A percentile compares a stretch with the other conserved stretches of the same genome.
These are phyloP conservation scores for Auriculariales sp. DNA, from an alignment of 768 basidiomycete species.

Conservation along the genomic window DNA sequence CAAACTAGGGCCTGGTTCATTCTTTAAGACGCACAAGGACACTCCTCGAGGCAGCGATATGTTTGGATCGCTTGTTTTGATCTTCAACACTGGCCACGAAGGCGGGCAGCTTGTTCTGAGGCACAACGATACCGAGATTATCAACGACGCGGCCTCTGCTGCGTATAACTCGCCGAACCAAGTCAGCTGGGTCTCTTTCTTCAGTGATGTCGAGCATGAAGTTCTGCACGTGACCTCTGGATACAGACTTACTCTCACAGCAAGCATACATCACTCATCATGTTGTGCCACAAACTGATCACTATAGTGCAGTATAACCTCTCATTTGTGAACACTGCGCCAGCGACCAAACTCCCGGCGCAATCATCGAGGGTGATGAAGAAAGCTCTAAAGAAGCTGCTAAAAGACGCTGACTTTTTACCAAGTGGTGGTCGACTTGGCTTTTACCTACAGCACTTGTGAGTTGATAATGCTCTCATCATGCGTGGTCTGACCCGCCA, in stretches of 20 bases:
- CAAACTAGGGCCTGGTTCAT: constrained; percentile 26
- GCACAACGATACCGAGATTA: constrained; percentile 3
- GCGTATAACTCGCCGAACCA: neutral
- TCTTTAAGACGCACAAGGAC: constrained; percentile 37
- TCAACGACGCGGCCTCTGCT: constrained; percentile 3
- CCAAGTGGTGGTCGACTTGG: constrained; percentile 19
- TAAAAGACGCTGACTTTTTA: constrained; percentile 20
- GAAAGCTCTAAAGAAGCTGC: constrained; percentile 13
- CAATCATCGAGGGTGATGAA: neutral
- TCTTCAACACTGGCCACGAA: constrained; percentile 24
- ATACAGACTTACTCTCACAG: constrained; percentile 25
- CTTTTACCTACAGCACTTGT: neutral
- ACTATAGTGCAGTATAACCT: too few relatives aligned
- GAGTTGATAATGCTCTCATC: too few relatives aligned
- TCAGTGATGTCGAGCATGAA: constrained; percentile 28
- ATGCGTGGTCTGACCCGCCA: too few relatives aligned
- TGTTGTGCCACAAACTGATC: too few relatives aligned
- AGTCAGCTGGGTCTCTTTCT: constrained; percentile 17
- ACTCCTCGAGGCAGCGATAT: constrained; percentile 28
- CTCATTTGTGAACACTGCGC: neutral
- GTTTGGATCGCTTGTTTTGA: constrained; percentile 38
- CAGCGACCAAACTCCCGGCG: neutral
- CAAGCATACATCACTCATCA: too few relatives aligned
- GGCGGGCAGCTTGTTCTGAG: constrained; percentile 5
- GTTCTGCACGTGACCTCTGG: constrained; percentile 22